These are phyloP conservation scores for Citrus australasica DNA, from an alignment of 345 rosid species.

Conservation along the genomic window DNA sequence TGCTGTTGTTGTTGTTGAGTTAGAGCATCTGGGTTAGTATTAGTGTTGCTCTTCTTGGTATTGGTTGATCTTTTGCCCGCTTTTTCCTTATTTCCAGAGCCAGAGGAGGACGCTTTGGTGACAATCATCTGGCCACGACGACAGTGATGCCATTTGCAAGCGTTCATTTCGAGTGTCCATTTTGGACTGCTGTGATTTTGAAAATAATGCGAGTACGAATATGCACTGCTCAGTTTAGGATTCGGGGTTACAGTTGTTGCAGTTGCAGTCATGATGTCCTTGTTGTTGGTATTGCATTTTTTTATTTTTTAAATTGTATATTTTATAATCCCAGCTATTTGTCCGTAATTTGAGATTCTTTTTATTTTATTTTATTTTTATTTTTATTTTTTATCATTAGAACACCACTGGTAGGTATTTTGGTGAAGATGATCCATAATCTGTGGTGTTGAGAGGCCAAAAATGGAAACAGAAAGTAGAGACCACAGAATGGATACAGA, in stretches of 20 bases:
- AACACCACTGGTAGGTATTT: no score
- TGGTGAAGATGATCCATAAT: background rate
- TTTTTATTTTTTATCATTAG: no score
- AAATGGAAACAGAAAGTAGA: background rate
- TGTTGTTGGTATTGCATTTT: background rate
- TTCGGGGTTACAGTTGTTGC: background rate
- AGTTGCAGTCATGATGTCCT: background rate
- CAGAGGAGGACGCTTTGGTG: conserved; percentile 34
- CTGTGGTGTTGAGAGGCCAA: background rate
- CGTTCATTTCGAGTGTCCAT: conserved; percentile 5
- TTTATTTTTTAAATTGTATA: background rate
- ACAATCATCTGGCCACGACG: conserved; percentile 17
- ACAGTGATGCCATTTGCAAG: conserved; percentile 3
- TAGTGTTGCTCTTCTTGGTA: conserved; percentile 14
- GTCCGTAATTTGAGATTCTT: no score
- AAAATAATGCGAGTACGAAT: background rate
- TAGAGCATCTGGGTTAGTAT: background rate
- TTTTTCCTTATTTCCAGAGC: conserved; percentile 22
- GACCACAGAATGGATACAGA: conserved; percentile 19
- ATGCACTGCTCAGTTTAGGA: background rate
- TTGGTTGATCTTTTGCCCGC: conserved; percentile 18
- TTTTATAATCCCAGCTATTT: background rate
- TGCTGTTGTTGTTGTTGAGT: background rate
- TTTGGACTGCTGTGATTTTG: background rate
- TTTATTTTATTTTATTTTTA: no score